Percentiles rank a stretch among this genome's conserved stretches.
Evolutionary conservation across 306 rosid species (phyloP).

Genomic region (Trifolium subterraneum): DNA sequence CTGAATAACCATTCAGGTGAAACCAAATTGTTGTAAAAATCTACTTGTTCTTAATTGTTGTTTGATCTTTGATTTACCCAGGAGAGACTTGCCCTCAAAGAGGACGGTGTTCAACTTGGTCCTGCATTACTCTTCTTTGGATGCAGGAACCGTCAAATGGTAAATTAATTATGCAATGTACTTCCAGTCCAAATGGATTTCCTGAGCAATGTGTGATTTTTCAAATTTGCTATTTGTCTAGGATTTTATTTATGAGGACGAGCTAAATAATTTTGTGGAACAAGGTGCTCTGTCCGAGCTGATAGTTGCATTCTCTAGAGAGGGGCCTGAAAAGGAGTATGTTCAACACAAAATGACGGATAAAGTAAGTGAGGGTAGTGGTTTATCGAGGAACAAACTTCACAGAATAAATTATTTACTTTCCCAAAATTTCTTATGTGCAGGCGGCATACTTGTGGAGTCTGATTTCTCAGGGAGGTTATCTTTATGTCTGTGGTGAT

Average conservation of each 20-base stretch:
- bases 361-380: constrained; percentile 54
- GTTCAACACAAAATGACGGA: constrained; percentile 89
- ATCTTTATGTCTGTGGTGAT: constrained; percentile 93
- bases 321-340: constrained; percentile 83
- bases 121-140: constrained; percentile 92
- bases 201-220: constrained; percentile 34
- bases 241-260: constrained; percentile 95
- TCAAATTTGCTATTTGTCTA: constrained; percentile 46
- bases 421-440: constrained; percentile 39
- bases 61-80: constrained; percentile 50
- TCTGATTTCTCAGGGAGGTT: constrained; percentile 76
- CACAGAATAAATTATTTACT: constrained; percentile 35
- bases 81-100: constrained; percentile 87
- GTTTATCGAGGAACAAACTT: constrained; percentile 7
- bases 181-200: constrained; percentile 21
- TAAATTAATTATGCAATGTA: constrained; percentile 41
- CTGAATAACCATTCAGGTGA: constrained; percentile 8
- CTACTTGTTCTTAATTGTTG: constrained; percentile 28
- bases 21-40: constrained; percentile 10
- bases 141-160: constrained; percentile 93
- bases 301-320: constrained; percentile 86
- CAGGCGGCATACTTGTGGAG: constrained; percentile 78
- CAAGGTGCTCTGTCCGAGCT: constrained; percentile 73
- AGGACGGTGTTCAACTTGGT: constrained; percentile 74
- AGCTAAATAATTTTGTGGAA: constrained; percentile 74